Base-by-base conservation (phyloP, 2,329 filamentous ascomycete genomes). In the Paecilomyces variotii region DNA sequence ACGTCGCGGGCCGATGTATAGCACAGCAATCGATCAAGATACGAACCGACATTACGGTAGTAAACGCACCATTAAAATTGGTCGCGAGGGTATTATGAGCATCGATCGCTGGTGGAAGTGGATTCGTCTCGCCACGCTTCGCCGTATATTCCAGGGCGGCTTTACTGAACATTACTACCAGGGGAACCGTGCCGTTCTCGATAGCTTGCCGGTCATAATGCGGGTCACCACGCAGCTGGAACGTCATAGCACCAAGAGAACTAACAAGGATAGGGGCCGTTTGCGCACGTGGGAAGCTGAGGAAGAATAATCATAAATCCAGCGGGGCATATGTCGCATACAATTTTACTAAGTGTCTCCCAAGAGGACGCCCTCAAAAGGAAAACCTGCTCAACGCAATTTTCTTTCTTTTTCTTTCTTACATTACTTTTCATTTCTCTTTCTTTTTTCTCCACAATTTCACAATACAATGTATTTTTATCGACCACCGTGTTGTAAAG, bases 21-120 rank as follows among this genome's bases (percentile, higher is more conserved):
- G 82, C 58, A 88, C 81, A 25, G 85, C 86, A 6, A 78, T 87
- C 56, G 80, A 87, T 61, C 75, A 82, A 53, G 81, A 87, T 35
- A 83, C 80, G 0, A 84, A 84, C 27, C 77, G 77, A 26, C 78
- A 80, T 54, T 85, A 86, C 61, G 87, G 87, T 4, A 86, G 81
- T 59, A 79, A 85, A 59, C 77, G 88, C 74, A 82, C 76, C 10
- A 78, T 90, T 45, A 80, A 82, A 58, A 82, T 89, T 57, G 71
- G 72, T 30, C 78, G 79, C 25, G 80, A 79, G 53, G 82, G 84
- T 2, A 79, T 82, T 56, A 82, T 89, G 77, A 80, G 77, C 55
- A 84, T 90, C 55, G 86, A 90, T 70, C 81, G 82, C 63, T 90
- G 87, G 87, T 90, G 87, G 87, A 90, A 90, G 72, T 76, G 88